Percentiles rank a stretch among this genome's conserved stretches.
These are phyloP conservation scores for Penicillium glabrum DNA, from an alignment of 2,329 filamentous ascomycete species.

Conservation along the genomic window DNA sequence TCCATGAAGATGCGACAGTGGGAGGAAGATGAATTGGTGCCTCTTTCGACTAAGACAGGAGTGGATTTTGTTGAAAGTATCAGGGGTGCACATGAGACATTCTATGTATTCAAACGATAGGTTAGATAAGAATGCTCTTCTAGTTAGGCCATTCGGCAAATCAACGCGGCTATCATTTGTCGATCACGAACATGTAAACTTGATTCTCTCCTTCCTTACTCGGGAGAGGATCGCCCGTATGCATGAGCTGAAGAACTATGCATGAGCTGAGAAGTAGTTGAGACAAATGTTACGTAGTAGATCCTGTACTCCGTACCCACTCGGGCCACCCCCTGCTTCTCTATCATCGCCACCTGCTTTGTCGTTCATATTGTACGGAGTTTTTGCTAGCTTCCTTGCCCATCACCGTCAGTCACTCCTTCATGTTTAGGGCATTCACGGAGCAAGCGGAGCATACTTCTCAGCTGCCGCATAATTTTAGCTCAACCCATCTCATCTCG, in stretches of 20 bases:
- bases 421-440: neutral
- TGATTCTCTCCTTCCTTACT: neutral
- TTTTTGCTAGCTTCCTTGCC: neutral
- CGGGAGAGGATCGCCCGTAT: no score
- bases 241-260: neutral
- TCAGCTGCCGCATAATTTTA: neutral
- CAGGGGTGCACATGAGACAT: neutral
- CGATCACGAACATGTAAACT: neutral
- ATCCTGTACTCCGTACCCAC: neutral
- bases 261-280: neutral
- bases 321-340: neutral
- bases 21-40: neutral
- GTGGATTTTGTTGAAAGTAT: neutral
- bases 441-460: neutral
- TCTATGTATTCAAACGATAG: neutral
- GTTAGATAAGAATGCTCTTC: neutral
- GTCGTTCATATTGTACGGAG: neutral
- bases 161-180: neutral
- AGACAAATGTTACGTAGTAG: neutral
- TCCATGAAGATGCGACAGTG: neutral
- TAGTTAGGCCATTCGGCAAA: neutral
- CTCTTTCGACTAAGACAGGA: neutral
- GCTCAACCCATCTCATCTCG: neutral
- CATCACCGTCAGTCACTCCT: neutral
- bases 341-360: neutral